These are phyloP conservation scores for Berberis vulgaris DNA, from an alignment of 164 flowering plant species.

Conservation along the genomic window DNA sequence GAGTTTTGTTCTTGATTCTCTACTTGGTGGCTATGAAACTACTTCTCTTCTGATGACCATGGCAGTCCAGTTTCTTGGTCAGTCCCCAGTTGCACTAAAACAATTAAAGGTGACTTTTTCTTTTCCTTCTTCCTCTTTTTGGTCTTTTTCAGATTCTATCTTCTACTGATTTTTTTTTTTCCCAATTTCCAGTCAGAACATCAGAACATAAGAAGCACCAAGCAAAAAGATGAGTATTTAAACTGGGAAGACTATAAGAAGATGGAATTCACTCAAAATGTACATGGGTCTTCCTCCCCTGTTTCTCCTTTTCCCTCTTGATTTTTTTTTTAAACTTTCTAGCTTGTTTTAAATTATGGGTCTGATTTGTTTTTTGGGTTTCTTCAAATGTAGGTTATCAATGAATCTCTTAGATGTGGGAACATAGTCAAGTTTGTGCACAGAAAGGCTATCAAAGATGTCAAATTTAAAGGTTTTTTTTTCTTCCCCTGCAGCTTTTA, in stretches of 20 bases:
- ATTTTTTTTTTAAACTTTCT: background rate
- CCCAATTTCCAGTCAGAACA: slow-evolving; percentile 36
- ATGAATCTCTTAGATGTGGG: slow-evolving; percentile 63
- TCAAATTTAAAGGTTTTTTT: slow-evolving; percentile 46
- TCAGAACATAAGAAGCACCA: slow-evolving; percentile 32
- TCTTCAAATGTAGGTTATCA: slow-evolving; percentile 37
- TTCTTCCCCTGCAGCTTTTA: background rate
- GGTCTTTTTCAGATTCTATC: too few relatives aligned
- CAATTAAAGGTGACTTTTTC: slow-evolving; percentile 36
- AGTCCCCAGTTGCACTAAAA: slow-evolving; percentile 35
- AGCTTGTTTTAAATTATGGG: background rate
- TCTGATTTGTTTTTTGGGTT: background rate
- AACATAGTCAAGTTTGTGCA: slow-evolving; percentile 69
- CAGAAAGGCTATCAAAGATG: slow-evolving; percentile 64
- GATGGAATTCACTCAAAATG: slow-evolving; percentile 63
- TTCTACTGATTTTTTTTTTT: background rate
- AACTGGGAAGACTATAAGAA: slow-evolving; percentile 60
- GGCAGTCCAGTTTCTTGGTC: slow-evolving; percentile 44
- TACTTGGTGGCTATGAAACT: slow-evolving; percentile 69
- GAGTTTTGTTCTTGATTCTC: slow-evolving; percentile 56
- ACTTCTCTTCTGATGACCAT: slow-evolving; percentile 52
- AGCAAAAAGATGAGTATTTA: slow-evolving; percentile 35
- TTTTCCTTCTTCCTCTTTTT: background rate
- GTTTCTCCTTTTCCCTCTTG: background rate
- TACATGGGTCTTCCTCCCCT: slow-evolving; percentile 9